A percentile compares a stretch with the other conserved stretches of the same genome.
These are phyloP conservation scores for Backusella tarrabulga DNA, from an alignment of 192 early-diverging fungal genomes.

Conservation along the genomic window DNA sequence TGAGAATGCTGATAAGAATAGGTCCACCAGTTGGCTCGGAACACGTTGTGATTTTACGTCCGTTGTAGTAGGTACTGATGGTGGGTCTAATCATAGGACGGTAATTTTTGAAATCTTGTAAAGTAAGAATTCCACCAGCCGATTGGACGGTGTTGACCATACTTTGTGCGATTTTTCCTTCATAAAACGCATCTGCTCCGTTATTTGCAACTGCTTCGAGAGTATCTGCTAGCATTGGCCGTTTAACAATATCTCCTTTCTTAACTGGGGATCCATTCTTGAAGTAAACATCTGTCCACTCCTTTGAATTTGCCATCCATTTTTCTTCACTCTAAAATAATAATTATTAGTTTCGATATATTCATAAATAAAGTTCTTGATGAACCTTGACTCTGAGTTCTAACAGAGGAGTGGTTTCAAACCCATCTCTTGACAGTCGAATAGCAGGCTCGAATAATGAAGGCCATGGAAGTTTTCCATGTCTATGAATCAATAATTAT, in stretches of 20 bases:
- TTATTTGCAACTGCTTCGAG: conserved; percentile 62
- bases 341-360: background rate
- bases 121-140: conserved; percentile 75
- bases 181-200: conserved; percentile 56
- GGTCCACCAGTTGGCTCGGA: conserved; percentile 79
- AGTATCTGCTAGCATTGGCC: conserved; percentile 58
- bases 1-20: conserved; percentile 77
- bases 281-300: conserved; percentile 62
- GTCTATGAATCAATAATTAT: conserved; percentile 20
- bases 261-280: conserved; percentile 63
- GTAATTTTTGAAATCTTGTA: conserved; percentile 74
- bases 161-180: conserved; percentile 61
- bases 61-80: conserved; percentile 73
- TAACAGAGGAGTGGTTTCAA: conserved; percentile 33
- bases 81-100: conserved; percentile 56
- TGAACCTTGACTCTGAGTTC: conserved; percentile 15
- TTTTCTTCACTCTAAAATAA: background rate
- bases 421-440: conserved; percentile 74
- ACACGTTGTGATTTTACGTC: conserved; percentile 67
- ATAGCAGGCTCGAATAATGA: conserved; percentile 77
- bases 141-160: conserved; percentile 63
- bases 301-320: conserved; percentile 42
- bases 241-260: conserved; percentile 65
- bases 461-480: conserved; percentile 84
- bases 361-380: conserved; percentile 14